A percentile compares a stretch with the other conserved stretches of the same genome.
phyloP scores from a whole-genome alignment of 2,329 filamentous ascomycete genomes.

The Pseudocercospora fuligena region DNA sequence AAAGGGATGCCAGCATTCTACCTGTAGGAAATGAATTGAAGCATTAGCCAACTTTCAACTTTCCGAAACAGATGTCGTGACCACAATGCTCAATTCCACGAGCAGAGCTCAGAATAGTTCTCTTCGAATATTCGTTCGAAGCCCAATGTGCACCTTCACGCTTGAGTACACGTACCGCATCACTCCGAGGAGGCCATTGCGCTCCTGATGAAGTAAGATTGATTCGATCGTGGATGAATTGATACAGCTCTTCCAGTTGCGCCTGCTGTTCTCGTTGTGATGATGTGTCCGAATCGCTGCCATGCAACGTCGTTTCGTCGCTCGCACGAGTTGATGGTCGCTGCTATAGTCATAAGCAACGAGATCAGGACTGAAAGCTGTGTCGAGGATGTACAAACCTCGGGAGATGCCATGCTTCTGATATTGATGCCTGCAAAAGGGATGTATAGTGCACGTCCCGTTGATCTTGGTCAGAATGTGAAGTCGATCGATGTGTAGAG shows the following conservation, averaged over 20 bases:
- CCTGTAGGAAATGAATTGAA: constrained; percentile 7
- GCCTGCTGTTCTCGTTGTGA: neutral
- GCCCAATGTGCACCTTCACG: neutral
- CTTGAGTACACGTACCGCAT: neutral
- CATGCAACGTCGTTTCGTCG: neutral
- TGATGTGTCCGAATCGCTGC: neutral
- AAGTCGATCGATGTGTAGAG: neutral
- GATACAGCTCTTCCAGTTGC: neutral
- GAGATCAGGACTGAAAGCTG: neutral
- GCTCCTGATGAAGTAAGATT: constrained; percentile 28
- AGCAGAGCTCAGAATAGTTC: neutral
- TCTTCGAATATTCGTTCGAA: neutral
- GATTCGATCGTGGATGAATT: constrained; percentile 16
- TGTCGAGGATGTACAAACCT: neutral
- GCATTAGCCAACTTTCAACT: neutral
- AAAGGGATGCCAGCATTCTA: constrained; percentile 30
- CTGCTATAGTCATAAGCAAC: neutral
- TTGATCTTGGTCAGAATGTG: neutral
- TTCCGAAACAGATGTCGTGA: neutral
- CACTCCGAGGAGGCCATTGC: constrained; percentile 21
- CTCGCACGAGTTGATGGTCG: neutral
- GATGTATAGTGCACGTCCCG: neutral
- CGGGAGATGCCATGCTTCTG: neutral
- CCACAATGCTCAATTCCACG: neutral
- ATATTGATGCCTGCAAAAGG: neutral